Percentiles rank a stretch among this genome's conserved stretches.
phyloP scores from a whole-genome alignment of 257 asterid species.

The Scutellaria minor region DNA sequence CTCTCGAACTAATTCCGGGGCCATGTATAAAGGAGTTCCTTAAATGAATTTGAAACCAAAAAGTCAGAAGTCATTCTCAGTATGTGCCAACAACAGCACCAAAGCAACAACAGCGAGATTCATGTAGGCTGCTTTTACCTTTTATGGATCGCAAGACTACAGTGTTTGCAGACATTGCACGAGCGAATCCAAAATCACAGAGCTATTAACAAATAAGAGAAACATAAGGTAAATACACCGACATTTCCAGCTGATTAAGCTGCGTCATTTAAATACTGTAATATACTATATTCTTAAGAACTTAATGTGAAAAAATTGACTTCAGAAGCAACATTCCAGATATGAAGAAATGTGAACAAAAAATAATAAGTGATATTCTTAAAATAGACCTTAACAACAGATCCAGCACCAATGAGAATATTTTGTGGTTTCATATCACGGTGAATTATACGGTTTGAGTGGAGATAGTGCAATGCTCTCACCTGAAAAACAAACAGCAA shows the following conservation, averaged over 20 bases:
- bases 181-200: conserved; percentile 96
- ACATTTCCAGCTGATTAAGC: conserved; percentile 25
- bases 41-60: conserved; percentile 34
- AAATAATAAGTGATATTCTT: background rate
- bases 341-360: conserved; percentile 25
- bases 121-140: conserved; percentile 52
- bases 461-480: conserved; percentile 91
- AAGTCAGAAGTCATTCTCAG: conserved; percentile 28
- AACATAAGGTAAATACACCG: conserved; percentile 27
- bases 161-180: conserved; percentile 97
- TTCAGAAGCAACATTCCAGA: conserved; percentile 1
- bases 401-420: conserved; percentile 96
- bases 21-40: conserved; percentile 99
- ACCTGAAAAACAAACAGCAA: conserved; percentile 56
- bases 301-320: background rate
- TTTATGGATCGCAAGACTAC: conserved; percentile 94
- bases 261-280: background rate
- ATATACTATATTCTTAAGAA: background rate
- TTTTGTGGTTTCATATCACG: conserved; percentile 99
- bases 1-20: conserved; percentile 98
- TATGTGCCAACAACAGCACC: conserved; percentile 21
- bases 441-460: conserved; percentile 95
- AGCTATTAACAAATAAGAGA: conserved; percentile 56
- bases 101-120: conserved; percentile 14
- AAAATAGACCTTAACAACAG: conserved; percentile 80